Evolutionary conservation across 2,329 filamentous ascomycete genomes (phyloP).

Genomic region (Teratosphaeria destructans): DNA sequence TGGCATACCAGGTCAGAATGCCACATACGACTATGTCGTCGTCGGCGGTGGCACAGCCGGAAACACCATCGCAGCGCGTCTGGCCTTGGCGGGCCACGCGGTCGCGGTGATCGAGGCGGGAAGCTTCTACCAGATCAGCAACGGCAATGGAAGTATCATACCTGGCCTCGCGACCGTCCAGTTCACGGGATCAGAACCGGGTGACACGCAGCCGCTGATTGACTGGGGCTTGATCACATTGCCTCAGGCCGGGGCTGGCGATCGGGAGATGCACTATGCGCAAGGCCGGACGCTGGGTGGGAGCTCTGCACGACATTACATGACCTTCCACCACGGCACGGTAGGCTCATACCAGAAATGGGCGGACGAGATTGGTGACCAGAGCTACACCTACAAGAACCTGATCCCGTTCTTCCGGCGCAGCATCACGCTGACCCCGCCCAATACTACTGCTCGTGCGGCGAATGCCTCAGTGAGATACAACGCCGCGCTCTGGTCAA

Average conservation of each 20-base stretch:
- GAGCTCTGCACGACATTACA: slow-evolving; percentile 17
- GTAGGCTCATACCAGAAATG: slow-evolving; percentile 23
- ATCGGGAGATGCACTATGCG: slow-evolving; percentile 15
- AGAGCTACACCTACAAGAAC: slow-evolving; percentile 20
- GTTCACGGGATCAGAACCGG: not conserved
- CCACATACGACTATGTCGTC: slow-evolving; percentile 15
- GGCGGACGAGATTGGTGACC: slow-evolving; percentile 28
- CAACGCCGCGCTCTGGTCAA: slow-evolving; percentile 1
- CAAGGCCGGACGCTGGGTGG: slow-evolving; percentile 23
- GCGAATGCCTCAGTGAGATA: slow-evolving; percentile 19
- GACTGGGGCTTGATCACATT: slow-evolving; percentile 21
- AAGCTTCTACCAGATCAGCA: slow-evolving; percentile 14
- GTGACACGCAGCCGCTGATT: slow-evolving; percentile 14
- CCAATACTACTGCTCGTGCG: slow-evolving; percentile 11
- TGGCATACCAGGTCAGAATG: slow-evolving; percentile 5
- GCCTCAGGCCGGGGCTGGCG: slow-evolving; percentile 15
- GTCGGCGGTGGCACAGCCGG: slow-evolving; percentile 11
- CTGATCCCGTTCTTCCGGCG: slow-evolving; percentile 16
- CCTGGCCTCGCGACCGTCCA: not conserved
- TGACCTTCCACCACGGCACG: slow-evolving; percentile 23
- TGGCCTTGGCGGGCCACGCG: slow-evolving; percentile 8
- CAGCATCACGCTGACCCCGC: slow-evolving; percentile 11
- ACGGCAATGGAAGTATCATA: slow-evolving; percentile 9
- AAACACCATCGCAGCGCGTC: slow-evolving; percentile 12
- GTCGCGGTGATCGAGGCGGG: slow-evolving; percentile 19